Base-by-base conservation (phyloP, 768 basidiomycete species). In the Hygrophorus russula region DNA sequence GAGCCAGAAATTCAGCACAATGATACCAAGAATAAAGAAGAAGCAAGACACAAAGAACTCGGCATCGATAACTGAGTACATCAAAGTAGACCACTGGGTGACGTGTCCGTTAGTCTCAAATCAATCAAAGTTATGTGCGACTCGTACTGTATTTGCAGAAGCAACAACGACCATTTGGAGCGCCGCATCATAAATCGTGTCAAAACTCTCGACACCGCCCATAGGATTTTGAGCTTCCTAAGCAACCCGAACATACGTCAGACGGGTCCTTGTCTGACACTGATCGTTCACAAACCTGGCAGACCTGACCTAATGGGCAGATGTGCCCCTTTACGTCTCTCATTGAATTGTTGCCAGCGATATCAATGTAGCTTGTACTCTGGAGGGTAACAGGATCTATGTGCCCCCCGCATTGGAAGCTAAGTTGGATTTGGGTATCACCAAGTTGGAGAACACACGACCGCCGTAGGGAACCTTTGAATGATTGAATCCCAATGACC, bases 401-500 rank as follows among this genome's bases (percentile, higher is more conserved):
- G 51, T 79, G 74, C 0, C 90, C 90, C 15, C 94, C 94, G 54
- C 94, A 98, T 49, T 86, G 82, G 0, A 53, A 56, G 5, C 69
- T 52, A 5, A 78, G 60, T 20, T 63, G 58, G 1, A 70, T 68
- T 10, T 63, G 60, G 8, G 49, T 53, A 54, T 79, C 78, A 0
- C 80, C 82, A 1, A 73, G 67, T 69, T 2, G 80, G 68, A 86
- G 63, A 37, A 70, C 64, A 52, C 84, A 87, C 1, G 68, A 70
- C 6, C 84, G 73, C 13, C 80, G 69, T 33, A 86, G 67, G 1
- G 89, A 92, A 1, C 90, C 91, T 45, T 82, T 78, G 68, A 99
- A 99, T 0, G 87, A 77, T 52, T 97, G 90, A 1, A 96, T 76
- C n/a, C 94, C 93, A 45, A 96, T 85, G 54, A 97, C 85, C 3